Conservation (phyloP, 2,329 filamentous ascomycete genomes). For the Penicillium digitatum region DNA sequence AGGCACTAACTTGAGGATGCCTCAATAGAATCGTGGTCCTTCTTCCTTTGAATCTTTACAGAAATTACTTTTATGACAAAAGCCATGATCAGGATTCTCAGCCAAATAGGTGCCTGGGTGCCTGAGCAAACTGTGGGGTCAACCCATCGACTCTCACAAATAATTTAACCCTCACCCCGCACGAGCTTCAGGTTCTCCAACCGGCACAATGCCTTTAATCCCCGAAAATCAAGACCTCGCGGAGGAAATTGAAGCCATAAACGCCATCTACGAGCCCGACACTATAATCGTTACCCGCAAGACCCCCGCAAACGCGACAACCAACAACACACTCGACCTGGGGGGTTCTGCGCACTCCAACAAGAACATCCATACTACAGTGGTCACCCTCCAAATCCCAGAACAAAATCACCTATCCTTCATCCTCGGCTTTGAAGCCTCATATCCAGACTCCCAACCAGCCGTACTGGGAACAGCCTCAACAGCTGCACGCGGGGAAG, state of each 20-base stretch:
- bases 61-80: neutral
- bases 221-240: constrained; percentile 38
- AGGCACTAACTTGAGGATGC: too few relatives aligned
- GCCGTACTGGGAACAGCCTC: constrained; percentile 73
- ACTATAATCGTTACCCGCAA: constrained; percentile 49
- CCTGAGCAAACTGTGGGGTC: constrained; percentile 15
- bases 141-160: constrained; percentile 5
- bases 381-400: constrained; percentile 62
- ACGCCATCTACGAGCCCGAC: constrained; percentile 61
- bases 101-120: constrained; percentile 2
- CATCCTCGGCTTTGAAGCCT: constrained; percentile 61
- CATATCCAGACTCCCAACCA: constrained; percentile 73
- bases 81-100: neutral
- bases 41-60: too few relatives aligned
- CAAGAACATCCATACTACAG: constrained; percentile 36
- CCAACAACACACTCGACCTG: constrained; percentile 28
- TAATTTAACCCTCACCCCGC: neutral
- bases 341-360: constrained; percentile 19
- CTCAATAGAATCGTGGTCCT: too few relatives aligned
- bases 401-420: constrained; percentile 48
- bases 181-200: constrained; percentile 3
- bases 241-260: constrained; percentile 48
- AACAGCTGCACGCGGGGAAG: constrained; percentile 68
- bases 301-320: constrained; percentile 20
- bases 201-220: constrained; percentile 16